These are phyloP conservation scores for Hydnum rufescens DNA, from an alignment of 768 basidiomycete species.

Conservation along the genomic window DNA sequence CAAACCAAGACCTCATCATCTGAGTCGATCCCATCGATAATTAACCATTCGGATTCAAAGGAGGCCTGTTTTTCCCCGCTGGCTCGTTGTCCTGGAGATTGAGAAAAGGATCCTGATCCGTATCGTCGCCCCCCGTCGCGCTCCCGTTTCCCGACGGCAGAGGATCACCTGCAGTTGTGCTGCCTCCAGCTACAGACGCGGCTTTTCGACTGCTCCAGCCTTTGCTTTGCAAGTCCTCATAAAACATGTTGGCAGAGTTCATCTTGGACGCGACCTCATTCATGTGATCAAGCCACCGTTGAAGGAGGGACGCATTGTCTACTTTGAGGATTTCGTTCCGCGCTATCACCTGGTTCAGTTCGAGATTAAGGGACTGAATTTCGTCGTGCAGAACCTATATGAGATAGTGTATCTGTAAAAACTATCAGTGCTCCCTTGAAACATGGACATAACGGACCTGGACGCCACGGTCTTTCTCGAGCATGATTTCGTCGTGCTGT, in stretches of 20 bases:
- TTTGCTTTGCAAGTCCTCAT: constrained; percentile 66
- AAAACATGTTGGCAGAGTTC: constrained; percentile 82
- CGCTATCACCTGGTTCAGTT: constrained; percentile 75
- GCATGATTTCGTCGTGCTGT: constrained; percentile 68
- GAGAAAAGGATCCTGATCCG: constrained; percentile 3
- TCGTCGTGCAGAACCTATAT: constrained; percentile 82
- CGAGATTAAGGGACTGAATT: constrained; percentile 76
- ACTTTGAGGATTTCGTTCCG: constrained; percentile 70
- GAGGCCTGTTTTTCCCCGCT: constrained; percentile 34
- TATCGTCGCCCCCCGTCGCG: constrained; percentile 23
- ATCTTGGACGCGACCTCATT: constrained; percentile 83
- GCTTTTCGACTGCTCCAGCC: constrained; percentile 28
- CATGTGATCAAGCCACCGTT: constrained; percentile 93
- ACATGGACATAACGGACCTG: constrained; percentile 32
- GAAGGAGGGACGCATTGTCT: constrained; percentile 87
- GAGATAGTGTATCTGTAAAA: neutral
- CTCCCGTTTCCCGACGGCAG: constrained; percentile 40
- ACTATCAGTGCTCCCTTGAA: neutral
- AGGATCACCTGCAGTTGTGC: neutral
- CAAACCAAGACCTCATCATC: too few relatives aligned
- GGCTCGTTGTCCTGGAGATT: constrained; percentile 29
- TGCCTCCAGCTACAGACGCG: constrained; percentile 7
- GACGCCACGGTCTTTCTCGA: constrained; percentile 72
- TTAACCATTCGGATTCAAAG: constrained; percentile 86
- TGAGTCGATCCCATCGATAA: constrained; percentile 25